Evolutionary conservation across 2,329 filamentous ascomycete species (phyloP), one percentile per base, ranked within the genome.

Genomic region (Thielaviopsis ethacetica): DNA sequence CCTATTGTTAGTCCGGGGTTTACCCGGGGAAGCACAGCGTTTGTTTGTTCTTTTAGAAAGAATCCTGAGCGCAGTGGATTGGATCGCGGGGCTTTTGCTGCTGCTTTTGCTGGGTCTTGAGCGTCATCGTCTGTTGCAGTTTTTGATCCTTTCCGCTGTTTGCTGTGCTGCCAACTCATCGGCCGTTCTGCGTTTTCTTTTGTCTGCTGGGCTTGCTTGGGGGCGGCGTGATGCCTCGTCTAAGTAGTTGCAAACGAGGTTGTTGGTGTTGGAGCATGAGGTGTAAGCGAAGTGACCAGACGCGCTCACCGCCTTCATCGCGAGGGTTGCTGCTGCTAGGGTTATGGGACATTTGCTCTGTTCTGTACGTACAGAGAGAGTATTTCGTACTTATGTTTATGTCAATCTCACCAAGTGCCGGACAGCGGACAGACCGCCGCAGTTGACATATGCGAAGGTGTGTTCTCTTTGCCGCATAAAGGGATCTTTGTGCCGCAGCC

Each of bases 151-250:
- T 56, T 22, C 24, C 24, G 49, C 26, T 34, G 27, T 27, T 53
- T 13, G 12, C 38, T 53, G 30, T 57, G 55, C 59, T 57, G 59
- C 59, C 59, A 60, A 38, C 50, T 57, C 54, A 60, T 38, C 53
- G 52, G 41, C 26, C 17, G 7, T 34, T 2, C 41, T 58, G 50
- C 12, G 21, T 26, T 21, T 30, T 38, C n/a, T 9, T 21, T 56
- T 62, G 50, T 5, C 44, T 15, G 7, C 47, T 17, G 27, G 17
- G 34, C n/a, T 26, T 53, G 17, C 51, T n/a, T 21, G 17, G 44
- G 44, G n/a, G 4, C 1, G 12, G 38, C 38, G 44, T 7, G 6
- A 6, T 21, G 44, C 15, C 44, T 49, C n/a, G 44, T 49, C 44
- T 49, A 49, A 21, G 44, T 21, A 49, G n/a, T 10, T 21, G 44